Base-by-base conservation (phyloP, 1,139 yeast genomes). In the Lodderomyces elongisporus region DNA sequence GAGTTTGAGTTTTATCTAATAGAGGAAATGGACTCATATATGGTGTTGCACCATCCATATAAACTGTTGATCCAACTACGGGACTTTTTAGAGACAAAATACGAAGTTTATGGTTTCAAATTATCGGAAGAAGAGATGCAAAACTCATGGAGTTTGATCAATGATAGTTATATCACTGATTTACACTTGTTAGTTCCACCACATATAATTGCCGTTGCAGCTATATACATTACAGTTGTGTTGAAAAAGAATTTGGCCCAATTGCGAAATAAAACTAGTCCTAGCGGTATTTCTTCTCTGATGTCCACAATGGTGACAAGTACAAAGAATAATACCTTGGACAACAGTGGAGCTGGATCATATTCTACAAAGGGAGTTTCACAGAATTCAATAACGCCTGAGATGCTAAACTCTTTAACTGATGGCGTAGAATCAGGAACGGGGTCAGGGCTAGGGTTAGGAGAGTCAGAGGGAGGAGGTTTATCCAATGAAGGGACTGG, bases 1-100 rank as follows among this genome's bases (percentile, higher is more conserved):
- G 98, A 91, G 52, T 85, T 93, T 60, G 98, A 91, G 59, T 91
- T 91, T 54, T 91, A 91, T 52, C 57, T 91, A 33, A 81, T 91
- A 25, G 96, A 88, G 51, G 97, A 89, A 54, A 69, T 91, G 62
- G 87, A 85, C 39, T 76, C 88, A 44, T 85, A 74, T 48, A 59
- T 91, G 42, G 70, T 89, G 17, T 75, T 89, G 2, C 91, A 88
- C 52, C 97, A 91, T 54, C 97, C 98, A 0, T 91, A 91, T 58
- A 70, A 76, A 38, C 74, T 95, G 3, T 65, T 91, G 40, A 56
- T 74, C 16, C 85, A 83, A 44, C 65, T 89, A 59, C 33, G 66
- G 56, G 52, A 73, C 63, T 43, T 79, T 37, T 49, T 65, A 47
- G 52, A 51, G 7, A 52, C 47, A 14, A 56, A 61, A 40, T 34